These are phyloP conservation scores for Lonicera japonica DNA, from an alignment of 129 eudicot genomes.

Conservation along the genomic window DNA sequence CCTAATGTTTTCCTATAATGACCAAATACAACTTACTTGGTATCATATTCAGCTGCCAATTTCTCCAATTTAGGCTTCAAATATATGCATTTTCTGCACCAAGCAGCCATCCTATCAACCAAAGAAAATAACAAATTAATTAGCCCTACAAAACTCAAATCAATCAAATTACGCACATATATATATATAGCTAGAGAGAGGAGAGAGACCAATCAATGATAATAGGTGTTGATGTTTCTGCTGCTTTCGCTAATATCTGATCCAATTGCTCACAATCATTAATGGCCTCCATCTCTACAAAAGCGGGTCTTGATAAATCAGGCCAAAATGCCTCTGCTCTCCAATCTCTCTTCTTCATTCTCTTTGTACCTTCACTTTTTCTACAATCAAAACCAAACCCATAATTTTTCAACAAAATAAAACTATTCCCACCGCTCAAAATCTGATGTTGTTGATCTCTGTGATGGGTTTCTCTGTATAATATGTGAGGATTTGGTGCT, in stretches of 20 bases:
- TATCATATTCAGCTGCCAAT: conserved; percentile 81
- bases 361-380: conserved; percentile 30
- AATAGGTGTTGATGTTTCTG: conserved; percentile 47
- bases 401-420: conserved; percentile 26
- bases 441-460: conserved; percentile 37
- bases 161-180: neutral
- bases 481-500: conserved; percentile 67
- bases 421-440: conserved; percentile 34
- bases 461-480: conserved; percentile 45
- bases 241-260: conserved; percentile 47
- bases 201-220: conserved; percentile 69
- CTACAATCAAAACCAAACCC: conserved; percentile 52
- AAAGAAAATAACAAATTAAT: conserved; percentile 7
- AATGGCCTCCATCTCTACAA: conserved; percentile 64
- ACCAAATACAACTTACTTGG: conserved; percentile 59
- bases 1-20: too few species aligned
- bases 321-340: conserved; percentile 54
- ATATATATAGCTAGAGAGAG: conserved; percentile 6
- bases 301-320: conserved; percentile 50
- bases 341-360: conserved; percentile 35
- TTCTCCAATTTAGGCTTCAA: conserved; percentile 96
- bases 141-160: neutral
- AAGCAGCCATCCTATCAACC: conserved; percentile 82
- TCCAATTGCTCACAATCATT: conserved; percentile 70
- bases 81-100: conserved; percentile 98